These are phyloP conservation scores for Angomonas deanei DNA, from an alignment of 208 protist species.

Conservation along the genomic window DNA sequence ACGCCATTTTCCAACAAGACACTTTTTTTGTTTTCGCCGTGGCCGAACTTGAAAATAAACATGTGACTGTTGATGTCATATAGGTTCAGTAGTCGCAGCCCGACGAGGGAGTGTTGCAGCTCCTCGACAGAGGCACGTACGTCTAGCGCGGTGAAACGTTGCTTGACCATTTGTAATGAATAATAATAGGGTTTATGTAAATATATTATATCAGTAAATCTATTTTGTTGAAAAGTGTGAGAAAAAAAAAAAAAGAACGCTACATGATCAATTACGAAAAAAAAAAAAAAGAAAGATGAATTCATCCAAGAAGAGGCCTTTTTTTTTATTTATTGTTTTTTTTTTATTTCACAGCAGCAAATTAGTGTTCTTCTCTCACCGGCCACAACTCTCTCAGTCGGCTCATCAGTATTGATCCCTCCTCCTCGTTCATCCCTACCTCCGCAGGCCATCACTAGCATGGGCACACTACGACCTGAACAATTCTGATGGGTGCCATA, in stretches of 20 bases:
- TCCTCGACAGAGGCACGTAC: slow-evolving; percentile 87
- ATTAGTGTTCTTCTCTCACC: background rate
- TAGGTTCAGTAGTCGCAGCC: slow-evolving; percentile 91
- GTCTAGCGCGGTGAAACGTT: slow-evolving; percentile 91
- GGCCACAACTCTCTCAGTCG: slow-evolving; percentile 51
- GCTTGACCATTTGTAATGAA: slow-evolving; percentile 69
- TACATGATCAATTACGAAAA: no score
- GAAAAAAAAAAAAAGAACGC: background rate
- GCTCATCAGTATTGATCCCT: slow-evolving; percentile 33
- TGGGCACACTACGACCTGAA: slow-evolving; percentile 12
- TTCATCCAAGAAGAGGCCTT: background rate
- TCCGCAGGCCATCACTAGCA: slow-evolving; percentile 70
- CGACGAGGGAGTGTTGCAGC: slow-evolving; percentile 73
- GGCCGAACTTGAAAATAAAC: slow-evolving; percentile 93
- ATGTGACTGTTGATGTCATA: slow-evolving; percentile 91
- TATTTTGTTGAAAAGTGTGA: background rate
- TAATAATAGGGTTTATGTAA: slow-evolving; percentile 7
- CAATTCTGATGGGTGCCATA: slow-evolving; percentile 62
- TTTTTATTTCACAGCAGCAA: background rate
- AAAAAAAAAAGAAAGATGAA: background rate
- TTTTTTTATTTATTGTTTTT: slow-evolving; percentile 1
- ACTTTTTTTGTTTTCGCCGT: slow-evolving; percentile 82
- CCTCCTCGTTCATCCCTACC: slow-evolving; percentile 47
- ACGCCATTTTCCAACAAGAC: slow-evolving; percentile 93
- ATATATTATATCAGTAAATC: slow-evolving; percentile 5